Percentiles rank a stretch among this genome's conserved stretches.
Evolutionary conservation across 768 basidiomycete genomes (phyloP).

Genomic region (Suillus occidentalis): DNA sequence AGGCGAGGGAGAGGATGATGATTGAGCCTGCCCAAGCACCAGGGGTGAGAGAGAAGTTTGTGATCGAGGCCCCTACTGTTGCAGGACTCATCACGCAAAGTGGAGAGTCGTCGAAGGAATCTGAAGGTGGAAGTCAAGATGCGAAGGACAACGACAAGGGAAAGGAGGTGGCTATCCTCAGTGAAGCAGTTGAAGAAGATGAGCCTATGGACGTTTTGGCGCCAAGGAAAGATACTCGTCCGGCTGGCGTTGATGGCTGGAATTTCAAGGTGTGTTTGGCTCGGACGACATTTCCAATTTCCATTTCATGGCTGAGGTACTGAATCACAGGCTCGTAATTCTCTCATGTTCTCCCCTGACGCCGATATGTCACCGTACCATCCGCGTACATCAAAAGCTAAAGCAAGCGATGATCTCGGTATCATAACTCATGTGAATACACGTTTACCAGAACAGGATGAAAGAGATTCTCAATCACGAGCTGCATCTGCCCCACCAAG

Average conservation of each 20-base stretch:
- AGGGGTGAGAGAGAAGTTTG: conserved; percentile 67
- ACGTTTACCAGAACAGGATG: conserved; percentile 73
- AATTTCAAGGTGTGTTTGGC: conserved; percentile 63
- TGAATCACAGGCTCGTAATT: conserved; percentile 74
- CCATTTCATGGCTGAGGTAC: conserved; percentile 6
- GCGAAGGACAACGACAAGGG: conserved; percentile 22
- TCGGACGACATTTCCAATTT: conserved; percentile 2
- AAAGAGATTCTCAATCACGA: conserved; percentile 40
- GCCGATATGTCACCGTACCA: conserved; percentile 83
- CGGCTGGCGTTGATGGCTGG: conserved; percentile 79
- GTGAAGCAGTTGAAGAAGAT: conserved; percentile 30
- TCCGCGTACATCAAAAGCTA: conserved; percentile 32
- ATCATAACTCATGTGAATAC: conserved; percentile 81
- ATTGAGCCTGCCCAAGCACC: conserved; percentile 63
- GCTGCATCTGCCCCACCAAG: conserved; percentile 69
- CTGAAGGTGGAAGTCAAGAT: conserved; percentile 28
- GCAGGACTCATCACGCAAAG: conserved; percentile 52
- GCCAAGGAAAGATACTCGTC: conserved; percentile 68
- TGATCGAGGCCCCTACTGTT: conserved; percentile 58
- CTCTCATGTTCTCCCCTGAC: conserved; percentile 94
- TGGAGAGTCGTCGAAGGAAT: conserved; percentile 14
- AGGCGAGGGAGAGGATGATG: conserved; percentile 67
- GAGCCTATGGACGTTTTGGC: conserved; percentile 72
- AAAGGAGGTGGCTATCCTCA: conserved; percentile 21
- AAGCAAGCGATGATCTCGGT: conserved; percentile 47